Base-by-base conservation (phyloP, 1,284 basidiomycete species). In the Cryptococcus floricola region DNA sequence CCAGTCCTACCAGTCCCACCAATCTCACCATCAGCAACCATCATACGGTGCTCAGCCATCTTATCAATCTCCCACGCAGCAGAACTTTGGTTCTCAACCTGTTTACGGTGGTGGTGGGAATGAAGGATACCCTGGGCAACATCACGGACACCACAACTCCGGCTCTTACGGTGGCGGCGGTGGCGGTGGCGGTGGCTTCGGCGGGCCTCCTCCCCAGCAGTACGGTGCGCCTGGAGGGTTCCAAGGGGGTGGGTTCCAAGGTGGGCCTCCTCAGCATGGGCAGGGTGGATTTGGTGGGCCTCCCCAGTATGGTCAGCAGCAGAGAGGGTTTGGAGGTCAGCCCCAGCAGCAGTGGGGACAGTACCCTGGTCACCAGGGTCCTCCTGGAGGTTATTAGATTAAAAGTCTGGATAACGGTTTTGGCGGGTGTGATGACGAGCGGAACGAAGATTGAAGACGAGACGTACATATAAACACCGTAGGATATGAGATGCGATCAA, bases 371-470 rank as follows among this genome's bases (percentile, higher is more conserved):
- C 57, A 63, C 27, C 61, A 60, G 41, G 66, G 63, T 18, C 56
- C 54, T 19, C 62, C 57, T 39, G 64, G 59, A 43, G 61, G 65
- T 52, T 49, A 52, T 58, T 49, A 57, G 61, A 49, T 49, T 3
- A 6, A 6, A 6, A 6, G 31, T 10, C 7, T 34, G 6, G 7
- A 34, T 80, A 1, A 52, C 37, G 16, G 46, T n/a, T 19, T 49
- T 46, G 42, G 18, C 43, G 28, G 43, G 14, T 25, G 31, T 7
- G 46, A 18, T 38, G 28, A 45, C 16, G 53, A 39, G 25, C 13
- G 5, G 23, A 16, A 19, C 18, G 27, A 18, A 42, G 25, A 23
- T 16, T 25, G 28, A 42, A 31, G 49, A 19, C 39, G 8, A 19
- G 14, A 46, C 25, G 27, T 46, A 46, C 8, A 46, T 27, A 46